Percentiles rank a stretch among this genome's conserved stretches.
Evolutionary conservation across 306 rosid genomes (phyloP).

Genomic region (Adenanthera pavonina): DNA sequence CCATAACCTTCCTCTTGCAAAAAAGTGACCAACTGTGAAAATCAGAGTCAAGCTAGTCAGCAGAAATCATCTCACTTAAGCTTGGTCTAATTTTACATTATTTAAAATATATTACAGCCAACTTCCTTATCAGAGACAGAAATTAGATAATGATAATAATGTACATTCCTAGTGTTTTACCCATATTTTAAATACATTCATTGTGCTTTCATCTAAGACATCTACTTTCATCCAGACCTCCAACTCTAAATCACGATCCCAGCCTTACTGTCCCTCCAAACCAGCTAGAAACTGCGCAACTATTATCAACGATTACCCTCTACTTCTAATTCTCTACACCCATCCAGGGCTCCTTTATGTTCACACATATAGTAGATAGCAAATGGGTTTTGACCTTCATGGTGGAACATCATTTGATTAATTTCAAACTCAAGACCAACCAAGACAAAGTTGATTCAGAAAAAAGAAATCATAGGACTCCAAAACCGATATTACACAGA

Average conservation of each 20-base stretch:
- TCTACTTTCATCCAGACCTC: neutral
- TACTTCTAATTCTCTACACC: neutral
- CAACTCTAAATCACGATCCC: too few species aligned
- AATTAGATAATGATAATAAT: neutral
- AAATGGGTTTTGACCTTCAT: slow-evolving; percentile 41
- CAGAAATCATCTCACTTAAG: neutral
- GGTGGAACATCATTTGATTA: slow-evolving; percentile 39
- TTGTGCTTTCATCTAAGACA: neutral
- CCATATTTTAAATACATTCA: neutral
- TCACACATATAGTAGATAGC: slow-evolving; percentile 24
- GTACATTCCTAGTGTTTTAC: neutral
- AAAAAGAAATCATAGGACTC: neutral
- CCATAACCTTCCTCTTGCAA: neutral
- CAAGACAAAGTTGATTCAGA: neutral
- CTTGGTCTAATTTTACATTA: neutral
- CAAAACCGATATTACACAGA: neutral
- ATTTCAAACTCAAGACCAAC: slow-evolving; percentile 35
- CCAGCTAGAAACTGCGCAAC: too few species aligned
- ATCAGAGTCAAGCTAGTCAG: neutral
- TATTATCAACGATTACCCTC: neutral
- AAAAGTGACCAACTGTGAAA: neutral
- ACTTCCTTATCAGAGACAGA: neutral
- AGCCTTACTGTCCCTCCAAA: too few species aligned
- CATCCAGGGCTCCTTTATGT: slow-evolving; percentile 33
- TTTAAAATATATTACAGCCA: neutral